These are phyloP conservation scores for Fomitopsis pulvina DNA, from an alignment of 768 basidiomycete species.

Conservation along the genomic window DNA sequence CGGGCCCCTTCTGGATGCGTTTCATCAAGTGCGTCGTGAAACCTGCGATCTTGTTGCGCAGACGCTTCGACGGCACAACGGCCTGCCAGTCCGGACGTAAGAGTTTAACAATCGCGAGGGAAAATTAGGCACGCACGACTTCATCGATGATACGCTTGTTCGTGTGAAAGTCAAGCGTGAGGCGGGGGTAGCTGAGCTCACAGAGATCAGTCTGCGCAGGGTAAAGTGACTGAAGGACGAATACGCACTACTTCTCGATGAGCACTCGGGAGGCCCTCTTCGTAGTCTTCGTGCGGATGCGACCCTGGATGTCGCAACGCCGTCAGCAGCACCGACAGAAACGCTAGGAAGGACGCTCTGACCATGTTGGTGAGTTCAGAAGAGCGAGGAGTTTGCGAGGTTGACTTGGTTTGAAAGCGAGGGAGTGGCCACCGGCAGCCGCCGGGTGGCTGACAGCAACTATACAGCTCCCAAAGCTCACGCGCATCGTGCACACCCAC, in stretches of 20 bases:
- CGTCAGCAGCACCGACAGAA: neutral
- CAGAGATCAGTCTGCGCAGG: slow-evolving; percentile 2
- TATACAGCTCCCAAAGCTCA: neutral
- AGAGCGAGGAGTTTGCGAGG: neutral
- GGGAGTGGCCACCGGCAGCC: neutral
- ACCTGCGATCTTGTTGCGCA: slow-evolving; percentile 99
- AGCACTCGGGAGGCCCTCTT: slow-evolving; percentile 98
- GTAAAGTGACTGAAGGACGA: neutral
- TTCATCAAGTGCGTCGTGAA: slow-evolving; percentile 99
- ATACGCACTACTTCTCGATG: slow-evolving; percentile 96
- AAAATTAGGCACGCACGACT: slow-evolving; percentile 56
- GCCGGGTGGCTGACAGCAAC: neutral
- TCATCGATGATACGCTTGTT: slow-evolving; percentile 99
- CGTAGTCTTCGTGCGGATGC: slow-evolving; percentile 99
- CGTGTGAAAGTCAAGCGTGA: slow-evolving; percentile 99
- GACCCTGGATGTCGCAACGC: slow-evolving; percentile 62
- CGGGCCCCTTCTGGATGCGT: slow-evolving; percentile 97
- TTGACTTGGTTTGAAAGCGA: neutral
- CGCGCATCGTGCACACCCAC: neutral
- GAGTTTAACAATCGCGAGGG: neutral
- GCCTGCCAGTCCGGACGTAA: slow-evolving; percentile 41
- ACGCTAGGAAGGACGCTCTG: neutral
- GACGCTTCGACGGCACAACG: slow-evolving; percentile 94
- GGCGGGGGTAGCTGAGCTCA: slow-evolving; percentile 83
- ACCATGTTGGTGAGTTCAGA: neutral